phyloP scores from a whole-genome alignment of 208 protist species.

The Borovskyia barvae region DNA sequence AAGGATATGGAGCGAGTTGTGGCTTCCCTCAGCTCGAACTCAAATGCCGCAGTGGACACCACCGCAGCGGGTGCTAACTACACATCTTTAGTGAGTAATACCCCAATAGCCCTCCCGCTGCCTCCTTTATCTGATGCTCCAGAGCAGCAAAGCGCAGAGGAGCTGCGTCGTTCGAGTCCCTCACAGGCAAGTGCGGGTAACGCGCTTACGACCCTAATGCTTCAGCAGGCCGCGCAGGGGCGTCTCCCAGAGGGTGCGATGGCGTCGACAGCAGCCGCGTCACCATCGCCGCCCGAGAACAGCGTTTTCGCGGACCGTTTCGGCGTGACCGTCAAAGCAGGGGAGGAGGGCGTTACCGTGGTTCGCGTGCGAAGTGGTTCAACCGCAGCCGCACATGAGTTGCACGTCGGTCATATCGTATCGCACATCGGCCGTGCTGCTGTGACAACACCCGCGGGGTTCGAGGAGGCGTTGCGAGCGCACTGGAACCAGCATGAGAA shows the following conservation, averaged over 20 bases:
- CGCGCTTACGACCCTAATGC: too few relatives aligned
- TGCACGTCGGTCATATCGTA: slow-evolving; percentile 42
- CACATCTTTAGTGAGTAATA: too few relatives aligned
- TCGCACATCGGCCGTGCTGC: slow-evolving; percentile 43
- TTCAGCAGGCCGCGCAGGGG: too few relatives aligned
- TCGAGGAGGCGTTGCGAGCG: slow-evolving; percentile 26
- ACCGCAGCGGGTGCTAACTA: too few relatives aligned
- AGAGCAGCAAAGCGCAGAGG: too few relatives aligned
- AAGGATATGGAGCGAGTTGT: slow-evolving; percentile 13
- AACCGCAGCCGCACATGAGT: slow-evolving; percentile 10
- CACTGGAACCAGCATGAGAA: slow-evolving; percentile 18
- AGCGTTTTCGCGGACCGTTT: slow-evolving; percentile 15
- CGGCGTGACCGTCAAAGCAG: slow-evolving; percentile 16
- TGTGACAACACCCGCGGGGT: slow-evolving; percentile 23
- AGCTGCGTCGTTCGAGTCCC: too few relatives aligned
- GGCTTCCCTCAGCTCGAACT: slow-evolving; percentile 1
- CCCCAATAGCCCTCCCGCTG: not conserved
- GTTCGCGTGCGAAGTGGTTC: slow-evolving; percentile 26
- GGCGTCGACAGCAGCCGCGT: not conserved
- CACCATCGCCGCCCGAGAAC: not conserved
- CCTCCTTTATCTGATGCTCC: too few relatives aligned
- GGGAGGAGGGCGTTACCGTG: slow-evolving; percentile 46
- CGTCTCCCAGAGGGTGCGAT: not conserved
- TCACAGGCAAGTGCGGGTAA: not conserved
- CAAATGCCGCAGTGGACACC: not conserved